Evolutionary conservation across 305 asterid species (phyloP), one percentile per base, ranked within the genome.

Genomic region (Solanum hybrid): DNA sequence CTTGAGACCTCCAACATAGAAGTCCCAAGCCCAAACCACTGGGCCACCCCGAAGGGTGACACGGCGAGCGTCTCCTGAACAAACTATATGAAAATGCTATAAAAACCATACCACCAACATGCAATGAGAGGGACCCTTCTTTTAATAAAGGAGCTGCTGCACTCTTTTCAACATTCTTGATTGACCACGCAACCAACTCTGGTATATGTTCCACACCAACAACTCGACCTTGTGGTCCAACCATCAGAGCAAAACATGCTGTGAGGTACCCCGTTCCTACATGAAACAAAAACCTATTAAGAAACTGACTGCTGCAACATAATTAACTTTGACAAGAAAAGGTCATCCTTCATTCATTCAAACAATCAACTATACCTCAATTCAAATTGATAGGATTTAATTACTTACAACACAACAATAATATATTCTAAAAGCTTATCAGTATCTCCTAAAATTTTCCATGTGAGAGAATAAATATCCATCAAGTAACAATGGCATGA

Each of bases 141-240:
- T 95, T 93, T 56, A 95, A 92, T 12, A 96, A 90, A 3, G 95
- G 93, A 91, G 98, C 95, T 36, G 99, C 98, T 45, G 96, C 96
- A 92, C 98, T 95, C 89, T 92, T 95, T 89, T 94, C 78, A 51
- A 97, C 92, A 89, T 94, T 97, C 88, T 92, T 89, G 88, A 95
- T 92, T 22, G 99, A 97, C 88, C 92, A 90, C 13, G 93, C 96
- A 45, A 90, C 99, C 94, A 96, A 91, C 90, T 97, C 98, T 1
- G 99, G 98, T 90, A 97, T 96, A 91, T 97, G 99, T 90, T 97
- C 99, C 51, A 97, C 98, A 86, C 99, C 99, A 91, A 97, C 95
- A 86, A 93, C 95, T 90, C 91, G 94, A 24, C 99, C 99, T 94
- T 94, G 94, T 19, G 98, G 92, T 72, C 99, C 98, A 91, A 97